Conservation (phyloP, 768 basidiomycete species). For the Clitopilus hobsonii region DNA sequence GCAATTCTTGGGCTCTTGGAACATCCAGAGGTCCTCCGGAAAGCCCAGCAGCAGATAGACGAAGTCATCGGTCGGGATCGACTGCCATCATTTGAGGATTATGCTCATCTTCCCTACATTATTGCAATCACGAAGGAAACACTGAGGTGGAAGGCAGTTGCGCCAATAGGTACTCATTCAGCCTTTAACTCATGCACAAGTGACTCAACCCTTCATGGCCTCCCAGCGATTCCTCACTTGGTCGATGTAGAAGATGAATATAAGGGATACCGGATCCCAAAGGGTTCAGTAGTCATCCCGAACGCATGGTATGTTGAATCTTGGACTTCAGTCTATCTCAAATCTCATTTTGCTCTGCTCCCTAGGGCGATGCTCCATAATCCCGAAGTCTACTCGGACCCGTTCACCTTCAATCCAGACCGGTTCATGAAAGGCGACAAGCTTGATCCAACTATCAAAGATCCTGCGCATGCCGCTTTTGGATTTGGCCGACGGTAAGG, state of each 20-base stretch:
- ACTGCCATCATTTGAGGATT: conserved; percentile 27
- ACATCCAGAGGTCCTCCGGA: conserved; percentile 23
- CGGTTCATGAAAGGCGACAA: conserved; percentile 25
- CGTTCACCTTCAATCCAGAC: conserved; percentile 35
- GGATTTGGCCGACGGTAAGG: conserved; percentile 27
- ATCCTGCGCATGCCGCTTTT: conserved; percentile 22
- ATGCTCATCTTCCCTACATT: conserved; percentile 22
- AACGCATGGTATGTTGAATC: conserved; percentile 26
- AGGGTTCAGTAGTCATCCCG: conserved; percentile 24
- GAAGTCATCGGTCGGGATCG: conserved; percentile 21
- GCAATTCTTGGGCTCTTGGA: conserved; percentile 27
- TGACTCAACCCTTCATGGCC: too few relatives aligned
- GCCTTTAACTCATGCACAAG: too few relatives aligned
- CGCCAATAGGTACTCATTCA: too few relatives aligned
- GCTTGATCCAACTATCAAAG: conserved; percentile 18
- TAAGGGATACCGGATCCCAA: conserved; percentile 24
- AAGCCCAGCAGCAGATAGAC: conserved; percentile 30
- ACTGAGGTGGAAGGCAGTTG: conserved; percentile 20
- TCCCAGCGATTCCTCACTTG: conserved; percentile 1
- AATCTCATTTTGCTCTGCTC: not conserved
- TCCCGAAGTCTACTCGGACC: conserved; percentile 31
- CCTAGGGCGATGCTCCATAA: conserved; percentile 37
- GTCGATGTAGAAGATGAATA: conserved; percentile 16
- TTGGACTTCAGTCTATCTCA: not conserved
- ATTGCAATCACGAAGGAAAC: conserved; percentile 24